These are phyloP conservation scores for Solanum tacnaense DNA, from an alignment of 257 asterid genomes.

Conservation along the genomic window DNA sequence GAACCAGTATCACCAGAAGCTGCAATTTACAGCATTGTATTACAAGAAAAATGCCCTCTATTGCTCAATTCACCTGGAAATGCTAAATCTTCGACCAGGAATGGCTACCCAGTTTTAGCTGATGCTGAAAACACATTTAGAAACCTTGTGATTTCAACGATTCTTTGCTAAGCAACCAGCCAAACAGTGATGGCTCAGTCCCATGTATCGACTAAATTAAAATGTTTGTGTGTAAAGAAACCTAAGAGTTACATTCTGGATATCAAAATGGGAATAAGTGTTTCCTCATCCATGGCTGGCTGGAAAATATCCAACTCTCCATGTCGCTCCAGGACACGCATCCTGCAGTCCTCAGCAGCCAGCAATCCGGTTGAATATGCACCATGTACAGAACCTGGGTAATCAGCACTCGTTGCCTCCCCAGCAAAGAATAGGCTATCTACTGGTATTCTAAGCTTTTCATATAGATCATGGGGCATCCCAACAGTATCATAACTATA, in stretches of 20 bases:
- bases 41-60: not conserved
- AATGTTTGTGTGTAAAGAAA: not conserved
- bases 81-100: not conserved
- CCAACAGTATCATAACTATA: conserved; percentile 83
- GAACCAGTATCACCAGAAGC: not conserved
- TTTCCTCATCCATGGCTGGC: conserved; percentile 57
- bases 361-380: conserved; percentile 76
- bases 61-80: not conserved
- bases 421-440: conserved; percentile 90
- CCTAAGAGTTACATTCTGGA: conserved; percentile 38
- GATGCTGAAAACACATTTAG: conserved; percentile 31
- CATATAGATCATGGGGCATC: conserved; percentile 68
- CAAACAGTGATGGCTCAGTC: not conserved
- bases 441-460: conserved; percentile 67
- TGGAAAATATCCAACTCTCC: conserved; percentile 70
- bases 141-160: conserved; percentile 10
- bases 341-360: conserved; percentile 89
- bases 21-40: not conserved
- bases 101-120: conserved; percentile 1
- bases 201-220: not conserved
- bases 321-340: conserved; percentile 77
- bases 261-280: conserved; percentile 51
- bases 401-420: conserved; percentile 69
- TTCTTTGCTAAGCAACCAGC: conserved; percentile 24
- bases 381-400: conserved; percentile 87